Base-by-base conservation (phyloP, 352 stramenopile species). In the Pythium utonaiense region DNA sequence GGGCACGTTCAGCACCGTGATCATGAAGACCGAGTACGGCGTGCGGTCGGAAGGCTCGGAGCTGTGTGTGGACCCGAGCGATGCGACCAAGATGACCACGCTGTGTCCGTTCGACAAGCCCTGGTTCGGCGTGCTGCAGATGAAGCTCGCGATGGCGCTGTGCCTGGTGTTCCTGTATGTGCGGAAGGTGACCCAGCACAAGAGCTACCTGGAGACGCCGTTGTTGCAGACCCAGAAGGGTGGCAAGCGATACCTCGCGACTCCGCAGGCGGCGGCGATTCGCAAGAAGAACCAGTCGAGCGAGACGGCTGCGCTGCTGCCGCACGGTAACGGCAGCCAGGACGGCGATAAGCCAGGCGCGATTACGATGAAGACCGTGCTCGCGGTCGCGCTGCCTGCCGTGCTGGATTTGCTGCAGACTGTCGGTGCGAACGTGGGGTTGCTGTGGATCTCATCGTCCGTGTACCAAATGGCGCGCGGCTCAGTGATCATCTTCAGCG, bases 401-500 rank as follows among this genome's bases (percentile, higher is more conserved):
- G 48, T 93, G 64, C 70, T 93, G 40, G 86, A 96, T 62, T 64
- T 96, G 61, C 72, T 90, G 59, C 83, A 91, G 73, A 96, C 88
- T 19, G 83, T 93, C 52, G 60, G 93, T 33, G 87, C 87, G 47
- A 96, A 96, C 60, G 79, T 96, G 57, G 88, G 86, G 2, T 57
- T 96, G 53, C 69, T 93, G 31, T 95, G 86, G 77, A 92, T 93
- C 61, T 92, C 86, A 58, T 92, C 89, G 45, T 95, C 85, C 0
- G 83, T 96, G 53, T 96, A 89, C 71, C 86, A 97, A 67, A 97
- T 97, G 89, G 81, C 89, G 33, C 82, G 89, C 49, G 88, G 87
- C 50, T 93, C 88, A 5, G 88, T 97, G 62, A 93, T 97, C 66
- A 91, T 97, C 64, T 97, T 97, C 66, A 95, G 83, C 28, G 89